phyloP scores from a whole-genome alignment of 2,329 filamentous ascomycete genomes.

The Pyrenophora teres region DNA sequence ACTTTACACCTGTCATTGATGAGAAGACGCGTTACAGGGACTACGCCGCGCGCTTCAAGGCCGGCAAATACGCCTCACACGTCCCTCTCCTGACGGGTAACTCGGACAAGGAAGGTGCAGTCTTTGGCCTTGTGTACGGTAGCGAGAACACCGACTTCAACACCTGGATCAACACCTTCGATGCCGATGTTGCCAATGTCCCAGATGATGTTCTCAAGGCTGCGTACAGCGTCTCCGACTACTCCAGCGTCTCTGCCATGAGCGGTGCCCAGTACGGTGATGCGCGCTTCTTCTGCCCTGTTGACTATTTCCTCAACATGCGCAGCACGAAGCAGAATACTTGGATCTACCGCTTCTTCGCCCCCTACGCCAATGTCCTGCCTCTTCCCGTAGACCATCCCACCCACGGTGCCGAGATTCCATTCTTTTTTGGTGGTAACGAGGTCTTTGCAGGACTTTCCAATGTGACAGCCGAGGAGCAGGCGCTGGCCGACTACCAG shows the following conservation, averaged over 20 bases:
- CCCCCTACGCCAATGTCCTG: conserved; percentile 43
- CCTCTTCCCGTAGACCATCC: conserved; percentile 41
- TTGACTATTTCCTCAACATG: conserved; percentile 46
- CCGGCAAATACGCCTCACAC: conserved; percentile 33
- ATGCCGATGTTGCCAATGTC: conserved; percentile 49
- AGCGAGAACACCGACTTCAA: conserved; percentile 43
- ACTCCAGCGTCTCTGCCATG: conserved; percentile 45
- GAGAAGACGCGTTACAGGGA: conserved; percentile 29
- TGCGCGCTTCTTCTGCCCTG: conserved; percentile 53
- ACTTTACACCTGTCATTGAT: conserved; percentile 29
- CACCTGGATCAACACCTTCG: conserved; percentile 53
- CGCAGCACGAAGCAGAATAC: conserved; percentile 48
- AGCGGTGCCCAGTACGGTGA: conserved; percentile 53
- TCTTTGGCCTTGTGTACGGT: conserved; percentile 33
- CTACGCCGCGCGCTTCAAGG: conserved; percentile 28
- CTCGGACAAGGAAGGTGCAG: conserved; percentile 32
- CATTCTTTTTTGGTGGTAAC: conserved; percentile 55
- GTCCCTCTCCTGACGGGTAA: conserved; percentile 35
- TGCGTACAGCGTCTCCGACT: conserved; percentile 47
- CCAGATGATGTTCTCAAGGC: conserved; percentile 40
- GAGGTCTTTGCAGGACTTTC: conserved; percentile 47
- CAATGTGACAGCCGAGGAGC: conserved; percentile 47
- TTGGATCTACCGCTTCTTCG: conserved; percentile 54
- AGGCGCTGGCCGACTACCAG: conserved; percentile 50
- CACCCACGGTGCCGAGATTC: conserved; percentile 50